Base-by-base conservation (phyloP, 768 basidiomycete species). In the Vararia minispora region DNA sequence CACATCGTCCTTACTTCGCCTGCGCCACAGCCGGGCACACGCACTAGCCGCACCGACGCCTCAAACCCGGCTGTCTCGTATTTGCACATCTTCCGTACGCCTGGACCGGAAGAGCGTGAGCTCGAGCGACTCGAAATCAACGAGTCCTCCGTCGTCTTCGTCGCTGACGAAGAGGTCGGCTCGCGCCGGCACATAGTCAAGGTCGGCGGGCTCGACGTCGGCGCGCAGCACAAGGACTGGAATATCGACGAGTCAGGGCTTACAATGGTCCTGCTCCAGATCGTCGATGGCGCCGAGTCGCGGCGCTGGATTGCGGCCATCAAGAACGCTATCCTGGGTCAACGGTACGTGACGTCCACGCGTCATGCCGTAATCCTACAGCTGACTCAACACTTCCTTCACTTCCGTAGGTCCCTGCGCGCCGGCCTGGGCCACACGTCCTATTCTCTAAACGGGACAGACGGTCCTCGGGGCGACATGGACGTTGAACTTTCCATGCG, bases 401-500 rank as follows among this genome's bases (percentile, higher is more conserved):
- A 6, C 31, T 30, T 41, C n/a, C 37, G 2, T 42, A 86, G 83
- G 48, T 75, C 80, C 27, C 60, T 80, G 20, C 77, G 79, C 16
- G 80, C 76, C 7, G 83, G 83, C 12, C 56, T 86, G 10, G 70
- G 72, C 24, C 57, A 64, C 17, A 58, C 72, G 20, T 52, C 65
- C 0, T 59, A 59, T 28, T 58, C 59, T 16, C 48, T 60, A 3
- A 60, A 65, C 16, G 63, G 61, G 12, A 60, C 69, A 20, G 84
- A 84, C n/a, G n/a, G n/a, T 43, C 82, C 81, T 16, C 67, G 76
- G 32, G 84, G 84, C 5, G 84, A 87, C 51, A 72, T 87, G 63
- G 84, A 87, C 52, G 84, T 86, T 33, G 81, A 85, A 72, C 65
- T 87, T 25, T 79, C 80, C 22, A 83, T 87, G 66, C 76, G 77